A percentile compares a stretch with the other conserved stretches of the same genome.
Evolutionary conservation across 768 basidiomycete species (phyloP).

Genomic region (Plicaturopsis crispa): DNA sequence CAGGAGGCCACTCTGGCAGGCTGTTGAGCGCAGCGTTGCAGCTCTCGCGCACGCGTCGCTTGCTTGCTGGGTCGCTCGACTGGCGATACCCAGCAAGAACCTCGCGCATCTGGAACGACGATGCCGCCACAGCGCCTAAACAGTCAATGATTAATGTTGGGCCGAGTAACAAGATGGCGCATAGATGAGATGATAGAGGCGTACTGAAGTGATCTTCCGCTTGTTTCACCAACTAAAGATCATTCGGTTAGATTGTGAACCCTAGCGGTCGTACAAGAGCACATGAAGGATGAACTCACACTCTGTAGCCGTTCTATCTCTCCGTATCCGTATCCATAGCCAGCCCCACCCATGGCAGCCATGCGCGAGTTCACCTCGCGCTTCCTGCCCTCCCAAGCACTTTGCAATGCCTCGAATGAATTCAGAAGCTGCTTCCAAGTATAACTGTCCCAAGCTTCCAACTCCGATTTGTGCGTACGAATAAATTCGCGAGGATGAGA

Average conservation of each 20-base stretch:
- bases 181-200: background rate
- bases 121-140: slow-evolving; percentile 64
- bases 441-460: slow-evolving; percentile 65
- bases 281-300: slow-evolving; percentile 42
- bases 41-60: slow-evolving; percentile 68
- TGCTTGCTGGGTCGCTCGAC: slow-evolving; percentile 64
- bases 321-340: slow-evolving; percentile 37
- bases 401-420: slow-evolving; percentile 57
- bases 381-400: slow-evolving; percentile 57
- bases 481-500: slow-evolving; percentile 67
- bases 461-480: slow-evolving; percentile 52
- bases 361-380: slow-evolving; percentile 43
- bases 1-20: slow-evolving; percentile 70
- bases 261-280: too few species aligned
- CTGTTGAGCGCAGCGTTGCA: slow-evolving; percentile 66
- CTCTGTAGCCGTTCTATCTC: slow-evolving; percentile 53
- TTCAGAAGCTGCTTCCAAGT: slow-evolving; percentile 66
- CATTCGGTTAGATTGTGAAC: too few species aligned
- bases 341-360: slow-evolving; percentile 29
- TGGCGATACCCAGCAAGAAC: slow-evolving; percentile 68
- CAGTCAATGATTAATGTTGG: slow-evolving; percentile 1
- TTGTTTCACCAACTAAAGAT: slow-evolving; percentile 43
- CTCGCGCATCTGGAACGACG: slow-evolving; percentile 70
- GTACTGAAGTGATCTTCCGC: slow-evolving; percentile 31
- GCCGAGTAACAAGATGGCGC: slow-evolving; percentile 9